A percentile compares a stretch with the other conserved stretches of the same genome.
Conservation (phyloP, 352 stramenopile species). For the Phytopythium aichiense region DNA sequence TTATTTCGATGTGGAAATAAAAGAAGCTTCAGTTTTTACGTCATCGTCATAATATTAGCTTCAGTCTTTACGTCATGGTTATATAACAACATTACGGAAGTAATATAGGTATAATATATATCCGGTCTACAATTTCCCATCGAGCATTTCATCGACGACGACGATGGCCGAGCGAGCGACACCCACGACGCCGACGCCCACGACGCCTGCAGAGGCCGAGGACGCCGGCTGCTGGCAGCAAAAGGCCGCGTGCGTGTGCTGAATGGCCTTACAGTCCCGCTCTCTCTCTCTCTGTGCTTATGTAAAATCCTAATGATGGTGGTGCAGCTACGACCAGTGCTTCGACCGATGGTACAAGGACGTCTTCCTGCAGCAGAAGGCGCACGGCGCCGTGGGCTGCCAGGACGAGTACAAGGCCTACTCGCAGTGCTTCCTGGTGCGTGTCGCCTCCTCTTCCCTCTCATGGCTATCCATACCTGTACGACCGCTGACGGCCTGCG, state of each 20-base stretch:
- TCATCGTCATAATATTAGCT: no score
- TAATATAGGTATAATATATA: no score
- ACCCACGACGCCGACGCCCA: constrained; percentile 1
- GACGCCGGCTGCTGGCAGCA: constrained; percentile 65
- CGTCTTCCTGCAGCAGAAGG: constrained; percentile 80
- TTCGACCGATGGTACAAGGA: constrained; percentile 88
- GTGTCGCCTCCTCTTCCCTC: not conserved
- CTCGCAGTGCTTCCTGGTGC: constrained; percentile 64
- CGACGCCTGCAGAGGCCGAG: constrained; percentile 11
- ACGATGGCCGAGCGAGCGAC: constrained; percentile 17
- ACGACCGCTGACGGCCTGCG: not conserved
- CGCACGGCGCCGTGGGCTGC: constrained; percentile 63
- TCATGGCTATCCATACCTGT: not conserved
- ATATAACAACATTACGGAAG: no score
- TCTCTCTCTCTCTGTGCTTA: not conserved
- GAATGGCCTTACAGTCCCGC: not conserved
- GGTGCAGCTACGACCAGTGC: constrained; percentile 69
- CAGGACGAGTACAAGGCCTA: constrained; percentile 82
- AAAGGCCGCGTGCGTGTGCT: constrained; percentile 45
- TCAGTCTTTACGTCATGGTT: no score
- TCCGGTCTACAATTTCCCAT: no score
- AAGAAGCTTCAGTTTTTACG: no score
- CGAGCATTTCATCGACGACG: not conserved
- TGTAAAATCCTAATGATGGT: not conserved
- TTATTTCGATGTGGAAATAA: no score